Evolutionary conservation across 169 alveolate genomes (phyloP), one percentile per base, ranked within the genome.

Genomic region (Babesia caballi): DNA sequence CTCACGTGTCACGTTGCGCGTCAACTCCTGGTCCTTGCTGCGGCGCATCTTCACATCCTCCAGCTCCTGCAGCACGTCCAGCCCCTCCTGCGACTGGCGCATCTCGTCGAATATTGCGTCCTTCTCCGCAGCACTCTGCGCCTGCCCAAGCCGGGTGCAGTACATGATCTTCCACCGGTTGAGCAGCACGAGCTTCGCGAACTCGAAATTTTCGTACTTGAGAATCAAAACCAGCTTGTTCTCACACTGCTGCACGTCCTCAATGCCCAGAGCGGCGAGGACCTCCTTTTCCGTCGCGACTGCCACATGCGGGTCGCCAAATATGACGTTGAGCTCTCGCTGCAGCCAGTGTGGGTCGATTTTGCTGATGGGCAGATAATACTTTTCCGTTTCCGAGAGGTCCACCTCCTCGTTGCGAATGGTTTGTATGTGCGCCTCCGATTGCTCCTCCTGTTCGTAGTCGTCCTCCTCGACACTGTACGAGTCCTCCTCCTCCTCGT

Each of bases 291-390:
- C 98, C 6, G 96, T 85, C 25, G 94, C 96, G 41, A 93, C 86
- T 15, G 96, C 92, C 46, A 82, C 33, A 27, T 90, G 85, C 11
- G 95, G 90, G 54, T 91, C 97, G 41, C 83, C 75, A 74, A 84
- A 93, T 19, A 93, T 80, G 59, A 87, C 74, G 59, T 89, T 89
- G 33, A 96, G 85, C 77, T 95, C 97, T 40, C 98, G 87, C 85
- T 96, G 98, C 66, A 96, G 90, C 99, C 99, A 96, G 78, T 94
- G 97, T 12, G 98, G 94, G 82, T 96, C 98, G 28, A 95, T 92
- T 65, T 90, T 85, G 69, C 91, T 78, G 52, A 94, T 89, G 46
- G 84, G 94, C 27, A 93, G 85, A 35, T 83, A 44, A 57, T 87
- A 85, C 32, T 76, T 77, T 19, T 92, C 95, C 15, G 83, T 82